A percentile compares a stretch with the other conserved stretches of the same genome.
Conservation (phyloP, 148 eudicot species). For the Arbutus unedo region DNA sequence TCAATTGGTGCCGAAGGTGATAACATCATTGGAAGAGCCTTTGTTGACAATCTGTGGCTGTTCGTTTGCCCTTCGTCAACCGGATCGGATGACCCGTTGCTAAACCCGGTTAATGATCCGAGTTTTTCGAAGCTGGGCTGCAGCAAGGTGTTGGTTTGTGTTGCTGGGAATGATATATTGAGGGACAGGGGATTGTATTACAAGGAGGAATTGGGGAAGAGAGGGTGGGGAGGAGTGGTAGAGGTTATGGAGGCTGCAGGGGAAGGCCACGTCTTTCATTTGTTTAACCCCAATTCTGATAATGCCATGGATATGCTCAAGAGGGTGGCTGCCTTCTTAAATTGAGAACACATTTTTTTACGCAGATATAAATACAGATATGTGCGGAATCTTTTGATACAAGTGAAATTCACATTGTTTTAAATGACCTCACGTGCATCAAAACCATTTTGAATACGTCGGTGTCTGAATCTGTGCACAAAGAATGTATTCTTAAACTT, state of each 20-base stretch:
- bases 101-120: constrained; percentile 34
- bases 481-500: no score
- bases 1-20: background rate
- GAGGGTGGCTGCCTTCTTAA: constrained; percentile 3
- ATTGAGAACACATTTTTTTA: background rate
- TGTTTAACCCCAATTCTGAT: constrained; percentile 18
- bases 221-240: constrained; percentile 31
- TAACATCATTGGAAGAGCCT: background rate
- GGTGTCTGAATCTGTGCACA: no score
- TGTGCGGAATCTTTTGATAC: no score
- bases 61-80: constrained; percentile 14
- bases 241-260: constrained; percentile 25
- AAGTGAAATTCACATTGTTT: no score
- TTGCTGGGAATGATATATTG: constrained; percentile 30
- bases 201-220: constrained; percentile 20
- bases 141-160: constrained; percentile 27
- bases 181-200: constrained; percentile 27
- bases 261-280: constrained; percentile 32
- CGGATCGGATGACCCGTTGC: constrained; percentile 25
- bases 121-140: constrained; percentile 19
- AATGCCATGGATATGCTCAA: constrained; percentile 11
- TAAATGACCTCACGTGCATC: no score
- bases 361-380: no score
- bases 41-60: constrained; percentile 11
- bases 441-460: no score